Percentiles rank a stretch among this genome's conserved stretches.
Evolutionary conservation across 2,329 filamentous ascomycete genomes (phyloP).

Genomic region (Aspergillus terreus): DNA sequence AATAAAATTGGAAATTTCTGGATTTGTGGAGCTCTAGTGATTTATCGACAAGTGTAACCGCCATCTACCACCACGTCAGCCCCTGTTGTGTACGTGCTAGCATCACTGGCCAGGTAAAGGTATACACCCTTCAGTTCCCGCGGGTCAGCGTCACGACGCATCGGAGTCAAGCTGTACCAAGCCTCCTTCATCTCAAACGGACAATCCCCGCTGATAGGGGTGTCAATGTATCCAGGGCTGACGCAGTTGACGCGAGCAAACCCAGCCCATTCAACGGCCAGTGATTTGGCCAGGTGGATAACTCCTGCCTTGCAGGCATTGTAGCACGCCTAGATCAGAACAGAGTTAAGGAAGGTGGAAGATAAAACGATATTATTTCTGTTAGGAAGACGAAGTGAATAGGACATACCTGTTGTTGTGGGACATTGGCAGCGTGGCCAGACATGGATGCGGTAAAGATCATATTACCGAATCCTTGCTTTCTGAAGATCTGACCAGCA

Average conservation of each 20-base stretch:
- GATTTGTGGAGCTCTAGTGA: too few species aligned
- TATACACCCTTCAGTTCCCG: conserved; percentile 74
- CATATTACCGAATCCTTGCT: conserved; percentile 48
- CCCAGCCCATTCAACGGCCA: conserved; percentile 52
- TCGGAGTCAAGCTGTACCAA: conserved; percentile 4
- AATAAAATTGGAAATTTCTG: too few species aligned
- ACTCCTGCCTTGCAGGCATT: conserved; percentile 53
- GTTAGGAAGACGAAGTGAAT: neutral
- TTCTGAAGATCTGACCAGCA: conserved; percentile 61
- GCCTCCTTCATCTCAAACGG: conserved; percentile 1
- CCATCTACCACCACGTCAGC: conserved; percentile 68
- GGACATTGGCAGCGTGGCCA: conserved; percentile 64
- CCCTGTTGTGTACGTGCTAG: conserved; percentile 72
- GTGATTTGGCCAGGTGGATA: conserved; percentile 50
- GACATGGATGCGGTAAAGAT: conserved; percentile 63
- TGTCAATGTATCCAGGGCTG: conserved; percentile 48
- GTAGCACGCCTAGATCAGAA: conserved; percentile 51
- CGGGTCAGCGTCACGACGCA: conserved; percentile 54
- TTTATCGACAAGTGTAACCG: conserved; percentile 47
- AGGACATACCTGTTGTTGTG: conserved; percentile 11
- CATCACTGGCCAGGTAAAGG: conserved; percentile 71
- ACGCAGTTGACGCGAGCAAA: conserved; percentile 53
- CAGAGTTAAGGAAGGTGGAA: too few species aligned
- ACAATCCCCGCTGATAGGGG: conserved; percentile 34
- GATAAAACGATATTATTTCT: too few species aligned